Evolutionary conservation across 2,329 filamentous ascomycete species (phyloP), one percentile per base, ranked within the genome.

Genomic region (Fusarium verticillioides): DNA sequence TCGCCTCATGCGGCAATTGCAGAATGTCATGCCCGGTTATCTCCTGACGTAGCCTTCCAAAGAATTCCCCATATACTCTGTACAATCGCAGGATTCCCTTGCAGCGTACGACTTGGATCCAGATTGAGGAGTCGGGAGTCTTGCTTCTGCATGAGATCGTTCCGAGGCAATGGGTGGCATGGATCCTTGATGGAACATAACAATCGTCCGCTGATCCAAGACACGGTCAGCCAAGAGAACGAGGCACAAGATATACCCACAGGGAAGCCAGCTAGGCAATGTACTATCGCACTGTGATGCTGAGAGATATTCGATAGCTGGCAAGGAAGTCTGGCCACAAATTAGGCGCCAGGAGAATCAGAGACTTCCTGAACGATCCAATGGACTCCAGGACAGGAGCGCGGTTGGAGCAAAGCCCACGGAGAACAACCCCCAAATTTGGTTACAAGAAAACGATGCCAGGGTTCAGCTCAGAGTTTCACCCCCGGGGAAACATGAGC

Each of bases 21-120:
- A 18, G 39, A 32, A 71, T 70, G 47, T 19, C 63, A 68, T 68
- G 42, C 42, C 56, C 53, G 57, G 61, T 65, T 74, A 74, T 74
- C 56, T 69, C 67, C 70, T 72, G 59, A 65, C 59, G 43, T 28
- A 34, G 30, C 44, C 52, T 42, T 28, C 44, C 15, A 21, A 32
- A 32, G 56, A 46, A 37, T 23, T 8, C 40, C 16, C 52, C 19
- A 39, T 54, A 21, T 56, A 11, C 44, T 47, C 44, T 16, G 26
- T 30, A 23, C n/a, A 59, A 49, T 36, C 37, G 30, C 40, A 37
- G 53, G 58, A 23, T 34, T 50, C 34, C 28, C 30, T 43, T 42
- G 26, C 5, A 32, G 36, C 60, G 21, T 12, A 44, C 23, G 26
- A 4, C 30, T 64, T 19, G 23, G 52, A 19, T 39, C 19, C 3